phyloP scores from a whole-genome alignment of 176 grass and related monocot species.

The Aegilops umbellulata region DNA sequence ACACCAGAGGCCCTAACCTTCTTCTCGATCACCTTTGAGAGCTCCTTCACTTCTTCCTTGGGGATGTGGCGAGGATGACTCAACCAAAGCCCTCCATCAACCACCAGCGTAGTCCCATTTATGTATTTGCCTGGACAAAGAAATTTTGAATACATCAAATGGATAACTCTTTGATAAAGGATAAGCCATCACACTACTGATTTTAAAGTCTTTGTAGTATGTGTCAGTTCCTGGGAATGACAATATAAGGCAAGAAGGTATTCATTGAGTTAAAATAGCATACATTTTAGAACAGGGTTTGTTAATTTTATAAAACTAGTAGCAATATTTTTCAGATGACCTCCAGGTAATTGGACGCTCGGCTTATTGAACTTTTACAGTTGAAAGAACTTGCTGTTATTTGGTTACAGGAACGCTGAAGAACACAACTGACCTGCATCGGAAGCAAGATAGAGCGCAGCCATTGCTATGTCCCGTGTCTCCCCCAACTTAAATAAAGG shows the following conservation, averaged over 20 bases:
- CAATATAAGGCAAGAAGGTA: neutral
- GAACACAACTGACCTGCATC: constrained; percentile 53
- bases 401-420: neutral
- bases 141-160: constrained; percentile 25
- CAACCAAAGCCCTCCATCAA: constrained; percentile 93
- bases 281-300: neutral
- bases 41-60: constrained; percentile 77
- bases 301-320: neutral
- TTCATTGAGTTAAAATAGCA: neutral
- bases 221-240: neutral
- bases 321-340: neutral
- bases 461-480: constrained; percentile 94
- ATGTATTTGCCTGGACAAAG: constrained; percentile 83
- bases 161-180: neutral
- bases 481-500: constrained; percentile 78
- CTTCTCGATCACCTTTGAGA: constrained; percentile 64
- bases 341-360: neutral
- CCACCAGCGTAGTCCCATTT: constrained; percentile 77
- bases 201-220: neutral
- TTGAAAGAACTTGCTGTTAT: neutral
- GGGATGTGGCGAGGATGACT: constrained; percentile 58
- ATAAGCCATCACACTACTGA: neutral
- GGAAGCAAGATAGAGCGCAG: constrained; percentile 81
- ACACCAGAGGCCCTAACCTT: constrained; percentile 55
- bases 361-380: neutral